Evolutionary conservation across 331 rosid species (phyloP).

Genomic region (Quercus lobata): DNA sequence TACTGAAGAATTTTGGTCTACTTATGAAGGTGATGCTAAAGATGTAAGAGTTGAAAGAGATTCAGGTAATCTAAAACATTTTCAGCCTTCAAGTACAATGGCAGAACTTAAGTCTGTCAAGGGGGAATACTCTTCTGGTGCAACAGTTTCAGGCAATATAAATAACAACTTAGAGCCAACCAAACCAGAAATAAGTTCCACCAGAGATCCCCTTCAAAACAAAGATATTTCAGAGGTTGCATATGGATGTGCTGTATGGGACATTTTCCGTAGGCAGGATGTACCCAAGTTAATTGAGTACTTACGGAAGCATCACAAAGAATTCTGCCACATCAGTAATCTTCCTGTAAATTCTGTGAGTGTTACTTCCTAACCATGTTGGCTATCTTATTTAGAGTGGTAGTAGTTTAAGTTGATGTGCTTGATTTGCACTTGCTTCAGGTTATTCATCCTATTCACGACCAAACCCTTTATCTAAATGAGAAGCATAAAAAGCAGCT

Average conservation of each 20-base stretch:
- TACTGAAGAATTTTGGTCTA: not conserved
- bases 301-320: constrained; percentile 46
- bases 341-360: constrained; percentile 54
- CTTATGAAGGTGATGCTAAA: constrained; percentile 6
- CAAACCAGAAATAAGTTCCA: constrained; percentile 10
- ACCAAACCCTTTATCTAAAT: constrained; percentile 49
- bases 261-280: constrained; percentile 67
- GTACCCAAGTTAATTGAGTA: constrained; percentile 54
- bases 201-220: constrained; percentile 6
- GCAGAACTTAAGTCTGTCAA: constrained; percentile 17
- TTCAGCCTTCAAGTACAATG: constrained; percentile 22
- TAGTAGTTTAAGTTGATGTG: constrained; percentile 4
- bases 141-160: constrained; percentile 21
- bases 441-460: constrained; percentile 66
- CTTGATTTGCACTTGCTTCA: constrained; percentile 33
- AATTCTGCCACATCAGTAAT: constrained; percentile 45
- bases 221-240: constrained; percentile 25
- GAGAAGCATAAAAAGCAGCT: constrained; percentile 58
- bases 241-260: constrained; percentile 65
- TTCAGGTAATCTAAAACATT: constrained; percentile 5
- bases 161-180: constrained; percentile 13
- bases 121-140: constrained; percentile 12
- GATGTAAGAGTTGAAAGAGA: constrained; percentile 12
- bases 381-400: not conserved
- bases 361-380: not conserved